Evolutionary conservation across 306 rosid genomes (phyloP).

Genomic region (Acacia acuminata): DNA sequence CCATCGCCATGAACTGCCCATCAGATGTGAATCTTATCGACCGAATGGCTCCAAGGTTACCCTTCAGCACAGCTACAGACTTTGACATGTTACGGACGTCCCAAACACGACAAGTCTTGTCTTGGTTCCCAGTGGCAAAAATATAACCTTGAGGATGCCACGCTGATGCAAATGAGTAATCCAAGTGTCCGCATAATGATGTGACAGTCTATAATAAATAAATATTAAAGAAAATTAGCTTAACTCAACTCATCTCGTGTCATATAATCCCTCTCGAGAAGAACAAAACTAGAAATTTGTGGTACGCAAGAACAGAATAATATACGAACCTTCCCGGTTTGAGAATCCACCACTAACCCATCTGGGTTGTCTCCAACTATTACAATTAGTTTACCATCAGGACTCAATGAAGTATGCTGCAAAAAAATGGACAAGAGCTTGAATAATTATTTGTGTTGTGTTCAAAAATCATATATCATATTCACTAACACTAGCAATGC

Average conservation of each 20-base stretch:
- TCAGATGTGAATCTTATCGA: constrained; percentile 61
- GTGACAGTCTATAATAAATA: constrained; percentile 38
- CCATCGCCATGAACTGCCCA: constrained; percentile 62
- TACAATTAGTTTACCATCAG: constrained; percentile 67
- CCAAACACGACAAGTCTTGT: constrained; percentile 70
- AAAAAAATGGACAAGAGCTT: neutral
- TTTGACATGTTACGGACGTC: constrained; percentile 59
- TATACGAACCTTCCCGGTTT: constrained; percentile 79
- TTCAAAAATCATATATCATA: neutral
- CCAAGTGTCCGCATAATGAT: constrained; percentile 56
- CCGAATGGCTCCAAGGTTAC: constrained; percentile 66
- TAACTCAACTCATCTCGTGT: neutral
- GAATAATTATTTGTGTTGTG: neutral
- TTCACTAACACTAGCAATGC: neutral
- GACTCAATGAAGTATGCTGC: constrained; percentile 89
- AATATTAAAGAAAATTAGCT: constrained; percentile 7
- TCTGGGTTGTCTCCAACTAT: constrained; percentile 92
- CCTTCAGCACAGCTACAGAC: constrained; percentile 62
- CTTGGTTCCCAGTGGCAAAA: constrained; percentile 72
- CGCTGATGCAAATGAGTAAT: constrained; percentile 70
- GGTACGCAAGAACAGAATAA: neutral
- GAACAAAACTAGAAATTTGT: neutral
- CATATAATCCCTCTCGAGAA: neutral
- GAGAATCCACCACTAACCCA: constrained; percentile 79
- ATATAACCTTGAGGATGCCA: constrained; percentile 65